Base-by-base conservation (phyloP, 164 flowering plant species). In the Nelumbo lutea region DNA sequence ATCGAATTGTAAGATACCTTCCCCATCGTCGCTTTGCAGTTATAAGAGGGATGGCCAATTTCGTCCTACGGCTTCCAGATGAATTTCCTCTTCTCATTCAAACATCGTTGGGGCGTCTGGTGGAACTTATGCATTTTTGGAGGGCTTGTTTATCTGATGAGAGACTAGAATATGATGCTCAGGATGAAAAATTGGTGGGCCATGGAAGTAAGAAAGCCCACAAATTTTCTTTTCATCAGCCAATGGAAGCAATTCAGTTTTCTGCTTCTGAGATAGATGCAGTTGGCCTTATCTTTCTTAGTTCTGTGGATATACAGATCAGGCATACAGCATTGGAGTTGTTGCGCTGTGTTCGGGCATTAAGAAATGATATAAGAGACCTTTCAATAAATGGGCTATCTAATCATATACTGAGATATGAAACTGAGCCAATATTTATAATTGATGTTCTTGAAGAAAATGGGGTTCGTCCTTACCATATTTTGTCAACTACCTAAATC, bases 11-110 rank as follows among this genome's bases (percentile, higher is more conserved):
- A 15, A 83, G 91, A 75, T 83, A 79, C 73, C 91, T 90, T 76
- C 98, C 99, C 14, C 89, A 87, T 73, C 97, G 98, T 63, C 96
- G 99, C 59, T 93, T 88, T 84, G 95, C 98, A 71, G 99, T 96
- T 51, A 89, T 90, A 87, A 90, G 79, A 82, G 99, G 99, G 75
- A 93, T 96, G 98, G 93, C 98, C 65, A 88, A 85, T 79, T 96
- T 96, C 73, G 83, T 91, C 67, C 70, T 86, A 44, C 79, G 81
- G 58, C 96, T 96, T 74, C 93, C 98, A 48, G 98, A 96, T 79
- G 99, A 96, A 74, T 88, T 86, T 76, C 98, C 98, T 72, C 92
- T 96, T 80, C 97, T 96, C 58, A 96, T 96, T 79, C 97, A 96
- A 79, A 90, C 97, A 57, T 90, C 98, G 59, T 68, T 96, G 77